Evolutionary conservation across 495 filamentous ascomycete species (phyloP).

Genomic region (Usnea hakonensis): DNA sequence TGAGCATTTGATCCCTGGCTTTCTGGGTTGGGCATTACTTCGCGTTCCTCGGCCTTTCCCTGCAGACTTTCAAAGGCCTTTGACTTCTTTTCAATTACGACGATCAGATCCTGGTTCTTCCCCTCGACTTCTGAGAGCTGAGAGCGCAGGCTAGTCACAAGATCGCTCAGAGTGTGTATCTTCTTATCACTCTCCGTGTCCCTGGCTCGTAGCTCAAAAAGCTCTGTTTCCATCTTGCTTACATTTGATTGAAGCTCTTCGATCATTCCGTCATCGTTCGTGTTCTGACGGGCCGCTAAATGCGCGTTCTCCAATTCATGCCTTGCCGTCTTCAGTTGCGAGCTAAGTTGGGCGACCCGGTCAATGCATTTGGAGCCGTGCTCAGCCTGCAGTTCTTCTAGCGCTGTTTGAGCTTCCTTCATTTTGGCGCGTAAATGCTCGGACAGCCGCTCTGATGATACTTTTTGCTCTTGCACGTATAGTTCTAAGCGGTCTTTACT

Average conservation of each 20-base stretch:
- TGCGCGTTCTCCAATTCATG: slow-evolving; percentile 45
- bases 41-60: slow-evolving; percentile 14
- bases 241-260: slow-evolving; percentile 25
- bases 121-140: slow-evolving; percentile 45
- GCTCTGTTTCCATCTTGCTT: slow-evolving; percentile 19
- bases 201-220: slow-evolving; percentile 33
- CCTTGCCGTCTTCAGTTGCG: slow-evolving; percentile 44
- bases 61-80: slow-evolving; percentile 2
- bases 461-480: slow-evolving; percentile 34
- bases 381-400: slow-evolving; percentile 23
- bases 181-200: slow-evolving; percentile 46
- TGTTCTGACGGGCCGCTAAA: slow-evolving; percentile 32
- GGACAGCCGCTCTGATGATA: slow-evolving; percentile 12
- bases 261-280: slow-evolving; percentile 38
- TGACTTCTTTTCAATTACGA: slow-evolving; percentile 31
- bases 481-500: slow-evolving; percentile 46
- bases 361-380: slow-evolving; percentile 32
- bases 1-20: neutral
- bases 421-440: slow-evolving; percentile 36
- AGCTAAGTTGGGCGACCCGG: slow-evolving; percentile 33
- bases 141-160: slow-evolving; percentile 44
- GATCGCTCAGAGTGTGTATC: slow-evolving; percentile 42
- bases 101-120: slow-evolving; percentile 37
- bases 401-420: slow-evolving; percentile 32
- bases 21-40: slow-evolving; percentile 4